Percentiles rank a stretch among this genome's conserved stretches.
Evolutionary conservation across 2,329 filamentous ascomycete genomes (phyloP).

Genomic region (Fusarium armeniacum): DNA sequence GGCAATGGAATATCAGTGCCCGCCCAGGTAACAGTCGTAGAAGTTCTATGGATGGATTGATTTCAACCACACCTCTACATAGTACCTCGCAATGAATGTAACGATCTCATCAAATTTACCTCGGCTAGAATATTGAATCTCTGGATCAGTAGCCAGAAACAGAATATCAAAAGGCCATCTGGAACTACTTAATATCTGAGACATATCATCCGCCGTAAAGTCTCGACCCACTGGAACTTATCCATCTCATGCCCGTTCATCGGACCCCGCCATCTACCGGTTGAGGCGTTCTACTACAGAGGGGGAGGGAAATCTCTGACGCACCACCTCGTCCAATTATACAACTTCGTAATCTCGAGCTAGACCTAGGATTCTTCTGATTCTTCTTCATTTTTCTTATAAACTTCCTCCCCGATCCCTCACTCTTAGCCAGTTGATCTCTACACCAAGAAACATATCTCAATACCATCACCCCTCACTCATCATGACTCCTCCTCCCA

Average conservation of each 20-base stretch:
- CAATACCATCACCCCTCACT: slow-evolving; percentile 18
- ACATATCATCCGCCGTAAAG: neutral
- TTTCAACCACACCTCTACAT: neutral
- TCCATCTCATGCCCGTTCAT: slow-evolving; percentile 14
- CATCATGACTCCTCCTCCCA: slow-evolving; percentile 50
- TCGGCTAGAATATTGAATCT: neutral
- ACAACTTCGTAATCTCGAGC: slow-evolving; percentile 1
- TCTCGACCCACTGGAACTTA: slow-evolving; percentile 7
- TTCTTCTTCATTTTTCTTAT: neutral
- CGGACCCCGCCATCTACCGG: slow-evolving; percentile 45
- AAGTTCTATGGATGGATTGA: neutral
- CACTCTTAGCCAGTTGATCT: neutral
- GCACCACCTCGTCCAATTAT: slow-evolving; percentile 9
- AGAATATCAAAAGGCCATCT: neutral
- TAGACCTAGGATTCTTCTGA: neutral
- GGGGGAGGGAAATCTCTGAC: slow-evolving; percentile 37
- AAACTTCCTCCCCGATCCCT: neutral
- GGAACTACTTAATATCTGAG: neutral
- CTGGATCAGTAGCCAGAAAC: neutral
- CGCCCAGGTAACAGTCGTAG: neutral
- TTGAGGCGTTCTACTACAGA: slow-evolving; percentile 18
- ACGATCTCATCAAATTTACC: neutral
- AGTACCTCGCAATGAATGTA: neutral
- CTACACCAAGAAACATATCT: neutral
- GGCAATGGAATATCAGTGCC: neutral